Percentiles rank a stretch among this genome's conserved stretches.
Evolutionary conservation across 768 basidiomycete genomes (phyloP).

Genomic region (Collybia mongolica): DNA sequence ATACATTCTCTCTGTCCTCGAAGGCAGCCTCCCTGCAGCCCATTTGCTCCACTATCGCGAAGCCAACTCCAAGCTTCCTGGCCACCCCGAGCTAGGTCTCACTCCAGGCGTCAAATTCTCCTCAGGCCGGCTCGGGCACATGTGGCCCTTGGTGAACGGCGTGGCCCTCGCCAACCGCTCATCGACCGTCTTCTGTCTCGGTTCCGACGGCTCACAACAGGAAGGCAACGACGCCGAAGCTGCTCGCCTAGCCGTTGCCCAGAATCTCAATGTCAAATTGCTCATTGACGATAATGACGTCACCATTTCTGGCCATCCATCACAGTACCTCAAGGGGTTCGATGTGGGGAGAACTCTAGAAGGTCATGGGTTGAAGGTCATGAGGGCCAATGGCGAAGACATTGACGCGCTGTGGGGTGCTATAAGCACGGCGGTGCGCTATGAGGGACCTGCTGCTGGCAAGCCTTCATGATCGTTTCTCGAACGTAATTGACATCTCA

Average conservation of each 20-base stretch:
- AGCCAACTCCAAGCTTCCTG: conserved; percentile 84
- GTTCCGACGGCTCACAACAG: conserved; percentile 90
- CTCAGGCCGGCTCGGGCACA: conserved; percentile 88
- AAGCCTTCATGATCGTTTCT: conserved; percentile 17
- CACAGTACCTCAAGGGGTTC: conserved; percentile 81
- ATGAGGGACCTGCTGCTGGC: conserved; percentile 82
- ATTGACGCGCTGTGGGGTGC: conserved; percentile 75
- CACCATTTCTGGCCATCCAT: conserved; percentile 90
- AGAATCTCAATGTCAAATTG: conserved; percentile 80
- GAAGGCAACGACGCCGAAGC: conserved; percentile 92
- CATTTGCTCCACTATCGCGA: conserved; percentile 85
- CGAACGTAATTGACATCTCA: background rate
- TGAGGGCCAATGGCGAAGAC: conserved; percentile 75
- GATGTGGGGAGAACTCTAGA: conserved; percentile 67
- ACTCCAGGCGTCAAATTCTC: conserved; percentile 95
- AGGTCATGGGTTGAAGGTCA: conserved; percentile 81
- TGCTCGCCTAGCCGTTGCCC: conserved; percentile 82
- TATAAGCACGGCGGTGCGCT: conserved; percentile 49
- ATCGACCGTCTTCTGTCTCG: conserved; percentile 79
- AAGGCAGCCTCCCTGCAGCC: conserved; percentile 68
- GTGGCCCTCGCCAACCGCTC: conserved; percentile 76
- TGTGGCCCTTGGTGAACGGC: conserved; percentile 89
- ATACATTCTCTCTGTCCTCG: conserved; percentile 78
- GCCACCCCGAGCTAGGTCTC: conserved; percentile 86
- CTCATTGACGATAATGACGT: conserved; percentile 91